Base-by-base conservation (phyloP, 2,329 filamentous ascomycete species). In the Periconia sp. region DNA sequence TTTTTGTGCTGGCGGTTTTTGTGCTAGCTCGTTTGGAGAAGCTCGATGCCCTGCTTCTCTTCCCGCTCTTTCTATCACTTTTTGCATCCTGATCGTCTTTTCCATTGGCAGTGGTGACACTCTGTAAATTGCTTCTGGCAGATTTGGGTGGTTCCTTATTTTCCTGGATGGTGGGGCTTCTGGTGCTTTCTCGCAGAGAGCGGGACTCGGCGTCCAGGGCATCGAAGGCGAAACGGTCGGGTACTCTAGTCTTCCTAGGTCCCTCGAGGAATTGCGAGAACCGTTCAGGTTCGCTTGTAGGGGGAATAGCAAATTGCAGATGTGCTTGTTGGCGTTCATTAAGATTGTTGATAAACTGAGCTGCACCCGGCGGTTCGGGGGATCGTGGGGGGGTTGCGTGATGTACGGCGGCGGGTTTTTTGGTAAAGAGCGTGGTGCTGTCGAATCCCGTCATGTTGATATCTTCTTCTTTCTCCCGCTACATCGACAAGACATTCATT, bases 141-240 rank as follows among this genome's bases (percentile, higher is more conserved):
- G 37, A 19, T 20, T 18, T 49, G 49, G 23, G 42, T 17, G 19
- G 18, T 8, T 41, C 41, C 33, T 45, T 47, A 23, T 47, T 49
- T 17, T 47, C 47, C 17, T 49, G 46, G 11, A 41, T 8, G 41
- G 51, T 8, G 41, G 51, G 19, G 44, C 45, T 30, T 45, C 49
- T 31, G 51, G 44, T 52, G 14, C 47, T 51, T 17, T 57, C 55
- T 30, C 47, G 27, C 17, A 33, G 33, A 23, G 46, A 53, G 5
- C 50, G 48, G 30, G 50, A 37, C 19, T 56, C 54, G 1, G 49
- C 44, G 41, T 61, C 52, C 23, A 62, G 37, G 6, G 57, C 55
- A 20, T 60, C 56, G 42, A 65, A 62, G 2, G 55, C 58, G 41
- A 65, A 65, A 23, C 61, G 48, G 17, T 65, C 59, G 10, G 62